Conservation (phyloP, 768 basidiomycete genomes). For the Guyanaporus albipodus region DNA sequence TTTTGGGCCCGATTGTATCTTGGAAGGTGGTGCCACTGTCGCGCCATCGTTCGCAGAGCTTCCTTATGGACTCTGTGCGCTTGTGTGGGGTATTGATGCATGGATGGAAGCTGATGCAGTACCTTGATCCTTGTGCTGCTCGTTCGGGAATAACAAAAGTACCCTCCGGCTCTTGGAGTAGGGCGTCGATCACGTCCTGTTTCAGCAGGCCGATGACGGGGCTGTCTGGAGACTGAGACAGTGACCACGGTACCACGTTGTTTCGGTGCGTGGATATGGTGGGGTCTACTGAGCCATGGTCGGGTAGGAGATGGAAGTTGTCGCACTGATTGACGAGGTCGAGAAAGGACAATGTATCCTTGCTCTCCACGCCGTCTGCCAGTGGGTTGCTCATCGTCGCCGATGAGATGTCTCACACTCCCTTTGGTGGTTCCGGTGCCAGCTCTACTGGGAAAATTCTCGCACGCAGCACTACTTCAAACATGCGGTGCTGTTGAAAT, state of each 20-base stretch:
- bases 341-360: constrained; percentile 42
- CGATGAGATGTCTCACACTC: not conserved
- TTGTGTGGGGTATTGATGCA: constrained; percentile 52
- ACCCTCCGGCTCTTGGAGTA: constrained; percentile 44
- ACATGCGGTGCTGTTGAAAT: too few relatives aligned
- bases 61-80: constrained; percentile 59
- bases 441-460: too few relatives aligned
- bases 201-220: constrained; percentile 61
- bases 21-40: constrained; percentile 52
- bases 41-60: constrained; percentile 73
- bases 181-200: constrained; percentile 50
- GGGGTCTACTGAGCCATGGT: constrained; percentile 21
- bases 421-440: too few relatives aligned
- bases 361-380: not conserved
- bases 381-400: not conserved
- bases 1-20: constrained; percentile 63
- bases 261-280: constrained; percentile 34
- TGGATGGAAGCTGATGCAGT: constrained; percentile 44
- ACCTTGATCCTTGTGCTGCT: constrained; percentile 21
- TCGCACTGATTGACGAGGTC: constrained; percentile 67
- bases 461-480: too few relatives aligned
- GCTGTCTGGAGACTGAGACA: constrained; percentile 47
- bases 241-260: constrained; percentile 51
- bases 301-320: constrained; percentile 51
- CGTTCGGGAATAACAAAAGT: constrained; percentile 42